Base-by-base conservation (phyloP, 352 stramenopile genomes). In the Globisporangium yorkense region DNA sequence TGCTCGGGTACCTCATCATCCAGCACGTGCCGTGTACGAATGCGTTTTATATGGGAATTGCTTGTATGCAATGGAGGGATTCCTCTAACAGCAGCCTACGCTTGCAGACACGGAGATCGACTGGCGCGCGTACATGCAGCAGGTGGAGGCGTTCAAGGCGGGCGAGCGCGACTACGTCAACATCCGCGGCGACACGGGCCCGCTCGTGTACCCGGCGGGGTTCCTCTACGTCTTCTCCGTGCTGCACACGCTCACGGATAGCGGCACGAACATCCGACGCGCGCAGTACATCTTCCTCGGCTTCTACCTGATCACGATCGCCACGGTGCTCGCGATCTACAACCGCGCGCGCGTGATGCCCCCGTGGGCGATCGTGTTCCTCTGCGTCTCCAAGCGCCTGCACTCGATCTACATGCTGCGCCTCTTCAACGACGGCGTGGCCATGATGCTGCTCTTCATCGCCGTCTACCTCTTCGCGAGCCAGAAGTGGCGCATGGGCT, bases 61-160 rank as follows among this genome's bases (percentile, higher is more conserved):
- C 24, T 37, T 37, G 33, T 10, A 37, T 37, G 33, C 33, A 37
- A 12, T 6, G 9, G 33, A 37, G 33, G 31, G 33, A 37, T 12
- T 37, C 6, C 33, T 37, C 33, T 37, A 37, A 8, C 18, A n/a
- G 20, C 29, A 16, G 8, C 57, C 40, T 13, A 52, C 27, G 6
- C 29, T 61, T 49, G 20, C 41, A 90, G 80, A 99, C 77, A 99
- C 97, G 43, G 96, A 99, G 78, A 99, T 99, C 65, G 97, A 99
- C 75, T 99, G 96, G 96, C 83, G 90, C 62, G 96, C 97, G 16
- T 99, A 99, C 80, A 99, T 99, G 97, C 80, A 99, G 80, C 92
- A 99, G 73, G 96, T 99, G 29, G 80, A 88, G 59, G 67, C 82
- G 33, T 96, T 97, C 66, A 82, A 98, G 44, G 74, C 80, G 45